phyloP scores from a whole-genome alignment of 352 stramenopile species.

The Blastocystis sp. region DNA sequence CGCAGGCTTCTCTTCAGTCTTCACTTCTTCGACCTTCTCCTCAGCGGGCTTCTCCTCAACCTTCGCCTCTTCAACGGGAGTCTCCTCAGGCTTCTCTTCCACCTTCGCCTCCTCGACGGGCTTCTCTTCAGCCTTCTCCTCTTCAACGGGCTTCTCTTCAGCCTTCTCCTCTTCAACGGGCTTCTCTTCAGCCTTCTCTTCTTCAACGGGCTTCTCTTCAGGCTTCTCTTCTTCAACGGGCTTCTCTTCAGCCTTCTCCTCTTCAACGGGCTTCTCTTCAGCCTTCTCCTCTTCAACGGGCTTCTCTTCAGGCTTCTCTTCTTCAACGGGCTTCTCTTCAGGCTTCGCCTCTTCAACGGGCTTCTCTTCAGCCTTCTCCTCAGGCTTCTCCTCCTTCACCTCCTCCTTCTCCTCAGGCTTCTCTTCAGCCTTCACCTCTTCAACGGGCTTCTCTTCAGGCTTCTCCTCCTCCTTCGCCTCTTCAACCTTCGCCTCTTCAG shows the following conservation, averaged over 20 bases:
- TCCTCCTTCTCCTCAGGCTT: not conserved
- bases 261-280: not conserved
- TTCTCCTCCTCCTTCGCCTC: not conserved
- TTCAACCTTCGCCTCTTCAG: not conserved
- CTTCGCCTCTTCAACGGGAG: not conserved
- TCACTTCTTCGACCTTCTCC: not conserved
- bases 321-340: not conserved
- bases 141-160: constrained; percentile 30
- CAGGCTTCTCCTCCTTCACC: not conserved
- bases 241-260: not conserved
- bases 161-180: not conserved
- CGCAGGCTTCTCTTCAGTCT: constrained; percentile 6
- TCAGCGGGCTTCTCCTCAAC: constrained; percentile 30
- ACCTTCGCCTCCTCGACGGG: not conserved
- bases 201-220: not conserved
- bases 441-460: not conserved
- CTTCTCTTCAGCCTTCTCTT: not conserved
- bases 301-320: not conserved
- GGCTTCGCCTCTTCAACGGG: not conserved
- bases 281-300: not conserved
- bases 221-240: not conserved
- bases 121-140: constrained; percentile 9
- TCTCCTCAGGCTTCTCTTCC: not conserved
- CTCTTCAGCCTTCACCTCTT: not conserved
- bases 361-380: not conserved